Percentiles rank a stretch among this genome's conserved stretches.
phyloP scores from a whole-genome alignment of 495 filamentous ascomycete species.

The Penicillium malachiteum region DNA sequence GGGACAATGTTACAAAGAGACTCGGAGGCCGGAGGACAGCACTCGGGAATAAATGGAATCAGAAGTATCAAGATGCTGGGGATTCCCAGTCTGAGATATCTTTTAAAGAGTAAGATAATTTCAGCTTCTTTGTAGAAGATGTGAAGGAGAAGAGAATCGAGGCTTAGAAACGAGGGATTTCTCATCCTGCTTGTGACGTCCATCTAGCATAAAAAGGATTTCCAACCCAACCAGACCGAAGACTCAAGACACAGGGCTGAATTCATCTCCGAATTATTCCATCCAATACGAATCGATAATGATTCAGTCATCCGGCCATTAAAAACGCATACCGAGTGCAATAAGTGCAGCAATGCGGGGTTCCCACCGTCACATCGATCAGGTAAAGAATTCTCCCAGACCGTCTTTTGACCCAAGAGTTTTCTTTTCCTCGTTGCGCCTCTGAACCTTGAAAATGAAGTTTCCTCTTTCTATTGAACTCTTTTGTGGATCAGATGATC shows the following conservation, averaged over 20 bases:
- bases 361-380: not conserved
- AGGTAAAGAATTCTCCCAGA: too few relatives aligned
- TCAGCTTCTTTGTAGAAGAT: conserved; percentile 4
- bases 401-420: too few relatives aligned
- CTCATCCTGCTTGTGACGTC: not conserved
- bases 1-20: not conserved
- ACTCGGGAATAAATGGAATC: not conserved
- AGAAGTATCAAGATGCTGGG: not conserved
- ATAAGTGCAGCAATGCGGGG: conserved; percentile 20
- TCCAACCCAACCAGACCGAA: conserved; percentile 24
- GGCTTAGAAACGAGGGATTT: not conserved
- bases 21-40: not conserved
- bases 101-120: conserved; percentile 11
- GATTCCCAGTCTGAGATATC: not conserved
- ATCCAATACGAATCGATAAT: conserved; percentile 21
- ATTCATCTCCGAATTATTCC: conserved; percentile 20
- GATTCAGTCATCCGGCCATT: conserved; percentile 12
- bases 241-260: conserved; percentile 1
- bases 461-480: not conserved
- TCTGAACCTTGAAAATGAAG: not conserved
- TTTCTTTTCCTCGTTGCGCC: too few relatives aligned
- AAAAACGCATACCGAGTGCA: conserved; percentile 5
- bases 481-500: conserved; percentile 10
- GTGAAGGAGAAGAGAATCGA: not conserved
- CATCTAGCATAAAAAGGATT: conserved; percentile 9